phyloP scores from a whole-genome alignment of 1,284 basidiomycete genomes.

The Irpex sp. region DNA sequence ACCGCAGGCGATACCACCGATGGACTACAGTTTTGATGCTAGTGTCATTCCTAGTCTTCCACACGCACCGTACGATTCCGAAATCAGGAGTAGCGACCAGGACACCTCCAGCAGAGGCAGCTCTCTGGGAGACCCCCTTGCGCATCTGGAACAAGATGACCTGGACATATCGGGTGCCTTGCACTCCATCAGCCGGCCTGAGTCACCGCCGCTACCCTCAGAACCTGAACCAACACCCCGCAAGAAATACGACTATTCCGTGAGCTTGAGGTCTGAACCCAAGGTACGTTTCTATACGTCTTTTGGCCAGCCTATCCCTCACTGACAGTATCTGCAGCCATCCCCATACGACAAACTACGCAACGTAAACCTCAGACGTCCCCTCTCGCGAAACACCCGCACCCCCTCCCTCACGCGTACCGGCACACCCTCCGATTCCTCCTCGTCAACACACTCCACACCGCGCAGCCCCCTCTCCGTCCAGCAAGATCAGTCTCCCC shows the following conservation, averaged over 20 bases:
- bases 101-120: conserved; percentile 40
- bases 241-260: conserved; percentile 58
- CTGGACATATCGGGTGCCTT: conserved; percentile 58
- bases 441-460: conserved; percentile 58
- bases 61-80: conserved; percentile 35
- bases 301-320: background rate
- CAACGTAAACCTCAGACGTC: conserved; percentile 56
- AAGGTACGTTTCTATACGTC: conserved; percentile 40
- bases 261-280: conserved; percentile 60
- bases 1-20: background rate
- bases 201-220: conserved; percentile 39
- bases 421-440: conserved; percentile 56
- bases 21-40: conserved; percentile 52
- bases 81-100: conserved; percentile 35
- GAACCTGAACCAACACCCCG: conserved; percentile 31
- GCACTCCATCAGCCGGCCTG: conserved; percentile 52
- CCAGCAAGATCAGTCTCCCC: conserved; percentile 31
- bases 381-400: conserved; percentile 47
- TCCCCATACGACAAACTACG: conserved; percentile 67
- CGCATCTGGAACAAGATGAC: conserved; percentile 38
- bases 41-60: conserved; percentile 55
- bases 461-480: conserved; percentile 53
- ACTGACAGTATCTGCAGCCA: conserved; percentile 33
- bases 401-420: conserved; percentile 69
- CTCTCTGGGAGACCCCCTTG: conserved; percentile 45